Percentiles rank a stretch among this genome's conserved stretches.
Conservation (phyloP, 2,329 filamentous ascomycete genomes). For the Pseudopyrenochaeta lycopersici region DNA sequence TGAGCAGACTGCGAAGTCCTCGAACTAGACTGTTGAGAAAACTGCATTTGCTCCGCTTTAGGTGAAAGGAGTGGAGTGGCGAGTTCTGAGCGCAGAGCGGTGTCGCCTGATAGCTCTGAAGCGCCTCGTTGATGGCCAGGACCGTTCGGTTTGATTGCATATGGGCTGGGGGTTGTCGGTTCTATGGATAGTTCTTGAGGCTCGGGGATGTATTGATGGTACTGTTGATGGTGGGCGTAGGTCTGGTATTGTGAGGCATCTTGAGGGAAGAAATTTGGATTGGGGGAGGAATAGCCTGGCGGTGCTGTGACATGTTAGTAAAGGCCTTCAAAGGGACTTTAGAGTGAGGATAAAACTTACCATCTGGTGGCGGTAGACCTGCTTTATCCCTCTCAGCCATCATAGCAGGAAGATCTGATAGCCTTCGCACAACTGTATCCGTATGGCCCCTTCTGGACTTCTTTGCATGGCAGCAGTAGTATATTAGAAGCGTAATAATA, state of each 20-base stretch:
- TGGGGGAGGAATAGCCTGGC: conserved; percentile 11
- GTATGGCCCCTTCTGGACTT: conserved; percentile 14
- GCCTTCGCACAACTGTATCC: conserved; percentile 4
- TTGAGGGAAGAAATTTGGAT: conserved; percentile 8
- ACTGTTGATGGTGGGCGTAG: conserved; percentile 1
- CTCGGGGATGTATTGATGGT: not conserved
- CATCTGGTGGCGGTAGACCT: not conserved
- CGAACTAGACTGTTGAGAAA: not conserved
- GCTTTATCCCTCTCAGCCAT: not conserved
- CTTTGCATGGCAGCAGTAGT: conserved; percentile 20
- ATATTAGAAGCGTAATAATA: conserved; percentile 24
- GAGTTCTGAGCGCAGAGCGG: conserved; percentile 6
- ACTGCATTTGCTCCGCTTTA: not conserved
- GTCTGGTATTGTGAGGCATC: not conserved
- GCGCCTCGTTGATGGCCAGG: not conserved
- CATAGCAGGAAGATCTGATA: conserved; percentile 11
- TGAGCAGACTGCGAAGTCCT: not conserved
- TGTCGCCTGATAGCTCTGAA: conserved; percentile 17
- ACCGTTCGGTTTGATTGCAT: not conserved
- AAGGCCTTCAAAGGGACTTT: not conserved
- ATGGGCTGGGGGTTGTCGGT: not conserved
- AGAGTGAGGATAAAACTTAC: not conserved
- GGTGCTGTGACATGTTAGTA: conserved; percentile 11
- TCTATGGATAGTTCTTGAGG: conserved; percentile 21
- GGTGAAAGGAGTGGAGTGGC: conserved; percentile 5